phyloP scores from a whole-genome alignment of 1,284 basidiomycete species.

The Ceratorhiza oryzae-sativae region DNA sequence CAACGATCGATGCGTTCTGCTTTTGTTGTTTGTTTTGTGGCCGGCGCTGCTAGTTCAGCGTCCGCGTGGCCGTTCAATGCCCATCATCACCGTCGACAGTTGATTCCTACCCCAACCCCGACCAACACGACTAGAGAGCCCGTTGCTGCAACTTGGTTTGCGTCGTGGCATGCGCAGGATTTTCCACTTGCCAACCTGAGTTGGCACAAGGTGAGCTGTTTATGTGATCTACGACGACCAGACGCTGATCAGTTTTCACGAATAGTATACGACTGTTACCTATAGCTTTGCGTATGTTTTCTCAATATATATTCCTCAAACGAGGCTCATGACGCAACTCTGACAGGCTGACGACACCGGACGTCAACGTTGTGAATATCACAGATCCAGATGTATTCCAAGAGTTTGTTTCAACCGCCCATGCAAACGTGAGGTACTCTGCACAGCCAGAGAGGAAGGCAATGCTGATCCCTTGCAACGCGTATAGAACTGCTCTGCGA shows the following conservation, averaged over 20 bases:
- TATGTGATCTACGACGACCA: neutral
- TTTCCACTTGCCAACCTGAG: constrained; percentile 32
- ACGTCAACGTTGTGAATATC: constrained; percentile 32
- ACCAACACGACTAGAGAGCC: neutral
- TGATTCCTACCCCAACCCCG: neutral
- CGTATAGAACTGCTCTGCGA: constrained; percentile 38
- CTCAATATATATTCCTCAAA: neutral
- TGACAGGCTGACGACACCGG: constrained; percentile 15
- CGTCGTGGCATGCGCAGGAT: constrained; percentile 38
- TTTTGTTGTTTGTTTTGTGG: neutral
- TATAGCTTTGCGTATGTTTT: constrained; percentile 38
- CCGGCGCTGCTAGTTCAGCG: constrained; percentile 24
- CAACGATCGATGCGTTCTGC: constrained; percentile 21
- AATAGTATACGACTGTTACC: constrained; percentile 30
- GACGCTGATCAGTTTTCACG: neutral
- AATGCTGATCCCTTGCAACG: neutral
- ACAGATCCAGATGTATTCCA: constrained; percentile 36
- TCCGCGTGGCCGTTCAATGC: constrained; percentile 13
- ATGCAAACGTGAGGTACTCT: constrained; percentile 38
- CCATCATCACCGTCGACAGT: neutral
- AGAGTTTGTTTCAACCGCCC: constrained; percentile 39
- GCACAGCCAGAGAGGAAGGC: neutral
- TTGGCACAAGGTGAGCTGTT: constrained; percentile 35
- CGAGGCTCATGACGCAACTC: neutral
- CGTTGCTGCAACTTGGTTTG: constrained; percentile 34